Evolutionary conservation across 2,329 filamentous ascomycete species (phyloP).

Genomic region (Fusarium sacchari): DNA sequence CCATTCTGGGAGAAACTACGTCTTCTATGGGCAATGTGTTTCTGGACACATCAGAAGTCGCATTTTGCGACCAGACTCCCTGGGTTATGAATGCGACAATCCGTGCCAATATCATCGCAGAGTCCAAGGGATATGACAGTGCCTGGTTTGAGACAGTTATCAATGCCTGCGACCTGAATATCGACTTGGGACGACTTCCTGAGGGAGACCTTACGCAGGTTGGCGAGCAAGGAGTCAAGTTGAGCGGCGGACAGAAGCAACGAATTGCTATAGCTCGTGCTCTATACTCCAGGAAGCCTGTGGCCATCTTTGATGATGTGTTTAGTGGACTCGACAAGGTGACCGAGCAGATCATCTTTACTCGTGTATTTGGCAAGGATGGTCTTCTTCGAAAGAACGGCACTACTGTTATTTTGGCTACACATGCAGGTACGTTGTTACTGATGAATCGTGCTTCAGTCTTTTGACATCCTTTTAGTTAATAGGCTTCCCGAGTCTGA

Average conservation of each 20-base stretch:
- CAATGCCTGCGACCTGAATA: conserved; percentile 47
- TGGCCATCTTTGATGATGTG: conserved; percentile 53
- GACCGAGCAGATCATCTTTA: conserved; percentile 55
- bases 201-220: conserved; percentile 41
- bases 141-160: conserved; percentile 48
- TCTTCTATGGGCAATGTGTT: conserved; percentile 36
- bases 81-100: conserved; percentile 50
- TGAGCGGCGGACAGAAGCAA: conserved; percentile 51
- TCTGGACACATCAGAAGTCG: conserved; percentile 37
- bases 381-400: conserved; percentile 49
- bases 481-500: conserved; percentile 53
- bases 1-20: conserved; percentile 44
- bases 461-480: conserved; percentile 22
- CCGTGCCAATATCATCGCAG: conserved; percentile 49
- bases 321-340: conserved; percentile 54
- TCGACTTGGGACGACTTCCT: conserved; percentile 43
- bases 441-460: neutral
- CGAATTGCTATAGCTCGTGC: conserved; percentile 49
- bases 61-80: conserved; percentile 47
- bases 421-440: conserved; percentile 45
- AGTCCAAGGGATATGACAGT: conserved; percentile 44
- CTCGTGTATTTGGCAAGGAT: conserved; percentile 49
- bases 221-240: conserved; percentile 47
- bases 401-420: conserved; percentile 47
- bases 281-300: conserved; percentile 45